These are phyloP conservation scores for Paramecium sexaurelia DNA, from an alignment of 73 alveolate genomes.

Conservation along the genomic window DNA sequence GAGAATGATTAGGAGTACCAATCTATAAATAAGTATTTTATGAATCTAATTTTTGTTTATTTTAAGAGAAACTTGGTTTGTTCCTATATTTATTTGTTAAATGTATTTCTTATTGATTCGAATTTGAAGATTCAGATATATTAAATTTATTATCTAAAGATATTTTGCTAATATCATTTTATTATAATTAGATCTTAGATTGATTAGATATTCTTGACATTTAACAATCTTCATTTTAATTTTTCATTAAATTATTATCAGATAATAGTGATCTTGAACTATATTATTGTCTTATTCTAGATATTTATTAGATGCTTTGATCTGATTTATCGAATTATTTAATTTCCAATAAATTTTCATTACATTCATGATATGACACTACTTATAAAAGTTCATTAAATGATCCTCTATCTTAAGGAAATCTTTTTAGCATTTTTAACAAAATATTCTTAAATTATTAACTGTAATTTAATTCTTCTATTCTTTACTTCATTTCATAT, in stretches of 20 bases:
- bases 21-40: neutral
- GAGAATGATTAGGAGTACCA: constrained; percentile 2
- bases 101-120: neutral
- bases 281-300: neutral
- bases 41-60: neutral
- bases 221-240: neutral
- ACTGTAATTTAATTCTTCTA: constrained; percentile 32
- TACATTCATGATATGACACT: constrained; percentile 37
- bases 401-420: neutral
- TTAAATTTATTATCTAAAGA: neutral
- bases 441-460: neutral
- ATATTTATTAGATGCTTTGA: neutral
- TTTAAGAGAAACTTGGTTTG: neutral
- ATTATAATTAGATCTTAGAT: neutral
- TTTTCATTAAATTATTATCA: neutral
- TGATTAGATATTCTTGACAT: neutral
- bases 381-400: neutral
- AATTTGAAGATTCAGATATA: neutral
- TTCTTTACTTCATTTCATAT: constrained; percentile 9
- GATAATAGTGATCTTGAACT: neutral
- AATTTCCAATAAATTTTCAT: constrained; percentile 22
- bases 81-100: neutral
- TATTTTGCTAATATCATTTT: neutral
- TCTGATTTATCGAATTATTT: neutral
- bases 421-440: constrained; percentile 1